Evolutionary conservation across 495 filamentous ascomycete genomes (phyloP).

Genomic region (Poronia punctata): DNA sequence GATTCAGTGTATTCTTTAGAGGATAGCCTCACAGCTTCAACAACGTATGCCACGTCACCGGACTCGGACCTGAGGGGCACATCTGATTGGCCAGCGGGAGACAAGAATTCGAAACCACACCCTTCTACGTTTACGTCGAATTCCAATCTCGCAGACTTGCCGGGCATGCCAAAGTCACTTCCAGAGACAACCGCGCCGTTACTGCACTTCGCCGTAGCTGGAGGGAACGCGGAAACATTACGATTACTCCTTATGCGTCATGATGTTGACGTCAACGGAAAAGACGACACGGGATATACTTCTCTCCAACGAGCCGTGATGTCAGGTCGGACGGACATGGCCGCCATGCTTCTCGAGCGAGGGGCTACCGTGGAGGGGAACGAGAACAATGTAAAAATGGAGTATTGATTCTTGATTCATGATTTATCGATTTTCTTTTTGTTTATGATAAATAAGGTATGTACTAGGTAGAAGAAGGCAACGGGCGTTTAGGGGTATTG

Average conservation of each 20-base stretch:
- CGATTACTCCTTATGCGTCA: conserved; percentile 22
- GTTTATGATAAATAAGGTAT: too few species aligned
- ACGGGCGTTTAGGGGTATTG: too few species aligned
- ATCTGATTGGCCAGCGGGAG: conserved; percentile 19
- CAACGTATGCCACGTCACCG: conserved; percentile 22
- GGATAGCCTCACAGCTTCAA: conserved; percentile 16
- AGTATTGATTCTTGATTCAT: too few species aligned
- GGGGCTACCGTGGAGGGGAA: conserved; percentile 22
- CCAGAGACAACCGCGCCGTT: conserved; percentile 27
- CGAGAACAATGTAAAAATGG: too few species aligned
- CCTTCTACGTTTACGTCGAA: conserved; percentile 16
- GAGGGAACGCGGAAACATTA: conserved; percentile 23
- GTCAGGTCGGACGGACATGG: conserved; percentile 27
- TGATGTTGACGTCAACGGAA: conserved; percentile 22
- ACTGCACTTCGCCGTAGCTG: conserved; percentile 24
- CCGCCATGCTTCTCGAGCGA: conserved; percentile 24
- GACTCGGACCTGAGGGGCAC: conserved; percentile 22
- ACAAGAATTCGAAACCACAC: conserved; percentile 14
- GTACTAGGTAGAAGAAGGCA: too few species aligned
- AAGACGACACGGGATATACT: conserved; percentile 23
- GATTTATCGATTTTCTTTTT: background rate
- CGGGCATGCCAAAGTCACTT: conserved; percentile 17
- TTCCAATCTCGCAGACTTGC: conserved; percentile 12
- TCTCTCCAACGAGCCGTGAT: conserved; percentile 25
- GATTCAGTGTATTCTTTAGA: conserved; percentile 23